phyloP scores from a whole-genome alignment of 2,329 filamentous ascomycete species.

The Pochonia chlamydosporia region DNA sequence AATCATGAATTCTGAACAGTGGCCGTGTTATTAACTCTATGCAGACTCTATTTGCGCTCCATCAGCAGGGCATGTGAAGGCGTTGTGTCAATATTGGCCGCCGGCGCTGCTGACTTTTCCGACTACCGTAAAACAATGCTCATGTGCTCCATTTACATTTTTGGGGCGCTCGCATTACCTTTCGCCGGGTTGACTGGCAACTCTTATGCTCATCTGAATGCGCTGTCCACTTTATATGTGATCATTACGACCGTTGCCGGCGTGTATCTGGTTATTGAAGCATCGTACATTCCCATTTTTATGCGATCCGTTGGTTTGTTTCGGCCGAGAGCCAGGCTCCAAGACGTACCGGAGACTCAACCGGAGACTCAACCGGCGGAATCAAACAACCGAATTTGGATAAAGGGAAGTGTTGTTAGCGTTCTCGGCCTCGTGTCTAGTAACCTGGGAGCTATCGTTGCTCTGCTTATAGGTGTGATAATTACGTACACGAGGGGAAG shows the following conservation, averaged over 20 bases:
- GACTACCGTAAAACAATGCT: conserved; percentile 16
- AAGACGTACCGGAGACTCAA: no score
- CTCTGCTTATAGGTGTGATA: conserved; percentile 14
- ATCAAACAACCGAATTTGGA: conserved; percentile 8
- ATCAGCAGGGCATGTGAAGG: conserved; percentile 14
- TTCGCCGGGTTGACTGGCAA: conserved; percentile 13
- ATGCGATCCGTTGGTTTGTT: conserved; percentile 14
- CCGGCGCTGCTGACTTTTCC: conserved; percentile 14
- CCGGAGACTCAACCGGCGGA: not conserved
- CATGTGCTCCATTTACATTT: conserved; percentile 16
- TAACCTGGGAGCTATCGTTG: conserved; percentile 14
- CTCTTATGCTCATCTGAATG: conserved; percentile 12
- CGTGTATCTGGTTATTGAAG: conserved; percentile 13
- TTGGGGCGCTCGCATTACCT: conserved; percentile 13
- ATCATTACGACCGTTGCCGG: conserved; percentile 11
- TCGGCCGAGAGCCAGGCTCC: conserved; percentile 1
- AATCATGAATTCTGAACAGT: no score
- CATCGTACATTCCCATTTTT: conserved; percentile 15
- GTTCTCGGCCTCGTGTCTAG: conserved; percentile 10
- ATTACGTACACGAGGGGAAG: conserved; percentile 13
- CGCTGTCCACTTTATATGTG: conserved; percentile 11
- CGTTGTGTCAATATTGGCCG: conserved; percentile 13
- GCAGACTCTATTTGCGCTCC: conserved; percentile 12
- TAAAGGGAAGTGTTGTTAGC: no score
- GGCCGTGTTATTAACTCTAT: no score